phyloP scores from a whole-genome alignment of 257 asterid species.

The Thymus mandschuricus region DNA sequence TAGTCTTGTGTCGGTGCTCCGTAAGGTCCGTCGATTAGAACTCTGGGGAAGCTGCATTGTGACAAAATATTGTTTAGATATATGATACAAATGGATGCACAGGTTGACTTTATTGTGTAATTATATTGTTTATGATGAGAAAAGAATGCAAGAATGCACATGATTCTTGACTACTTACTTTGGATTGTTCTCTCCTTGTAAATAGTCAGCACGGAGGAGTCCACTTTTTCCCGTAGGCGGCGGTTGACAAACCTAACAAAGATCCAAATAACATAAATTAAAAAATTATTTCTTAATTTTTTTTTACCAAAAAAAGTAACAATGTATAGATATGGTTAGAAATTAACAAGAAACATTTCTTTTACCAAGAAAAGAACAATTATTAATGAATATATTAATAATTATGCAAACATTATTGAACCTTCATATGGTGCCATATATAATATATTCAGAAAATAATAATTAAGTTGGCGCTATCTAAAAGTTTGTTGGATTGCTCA shows the following conservation, averaged over 20 bases:
- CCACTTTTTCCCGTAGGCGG: constrained; percentile 90
- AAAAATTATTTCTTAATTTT: neutral
- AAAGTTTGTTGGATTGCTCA: neutral
- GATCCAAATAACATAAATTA: neutral
- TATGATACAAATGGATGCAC: neutral
- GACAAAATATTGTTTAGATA: neutral
- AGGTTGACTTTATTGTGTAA: neutral
- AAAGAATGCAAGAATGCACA: neutral
- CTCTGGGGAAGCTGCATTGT: constrained; percentile 60
- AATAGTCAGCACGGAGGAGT: constrained; percentile 75
- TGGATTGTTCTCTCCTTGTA: constrained; percentile 79
- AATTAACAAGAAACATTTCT: neutral
- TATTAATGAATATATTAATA: neutral
- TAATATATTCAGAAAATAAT: neutral
- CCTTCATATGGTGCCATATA: neutral
- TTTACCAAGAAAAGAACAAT: neutral
- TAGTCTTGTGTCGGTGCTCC: constrained; percentile 89
- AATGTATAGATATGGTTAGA: neutral
- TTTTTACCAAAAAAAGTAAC: neutral
- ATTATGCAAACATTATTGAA: neutral
- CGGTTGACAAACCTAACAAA: constrained; percentile 77
- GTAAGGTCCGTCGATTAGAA: constrained; percentile 71
- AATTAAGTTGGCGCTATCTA: neutral
- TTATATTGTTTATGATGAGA: neutral
- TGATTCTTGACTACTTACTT: constrained; percentile 49